These are phyloP conservation scores for Eucommia ulmoides DNA, from an alignment of 257 asterid species.

Conservation along the genomic window DNA sequence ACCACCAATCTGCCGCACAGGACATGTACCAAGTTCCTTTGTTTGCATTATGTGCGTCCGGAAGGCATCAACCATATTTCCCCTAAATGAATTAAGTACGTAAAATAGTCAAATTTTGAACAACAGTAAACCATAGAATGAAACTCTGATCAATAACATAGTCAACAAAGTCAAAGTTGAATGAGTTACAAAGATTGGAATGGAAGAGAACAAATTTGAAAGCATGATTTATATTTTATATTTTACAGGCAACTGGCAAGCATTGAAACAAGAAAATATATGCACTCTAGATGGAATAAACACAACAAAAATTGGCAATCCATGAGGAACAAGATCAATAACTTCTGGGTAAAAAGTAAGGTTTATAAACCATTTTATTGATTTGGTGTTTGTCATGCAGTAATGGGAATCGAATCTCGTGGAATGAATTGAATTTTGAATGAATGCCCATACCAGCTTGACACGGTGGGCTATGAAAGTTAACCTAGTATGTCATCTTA, in stretches of 20 bases:
- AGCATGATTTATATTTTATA: too few relatives aligned
- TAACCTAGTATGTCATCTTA: too few relatives aligned
- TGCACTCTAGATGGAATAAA: not conserved
- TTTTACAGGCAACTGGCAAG: not conserved
- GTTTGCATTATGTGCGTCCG: slow-evolving; percentile 97
- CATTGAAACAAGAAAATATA: not conserved
- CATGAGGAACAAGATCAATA: too few relatives aligned
- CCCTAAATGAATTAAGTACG: slow-evolving; percentile 47
- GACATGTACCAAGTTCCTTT: slow-evolving; percentile 98
- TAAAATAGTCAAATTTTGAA: too few relatives aligned
- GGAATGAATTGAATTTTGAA: too few relatives aligned
- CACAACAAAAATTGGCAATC: too few relatives aligned
- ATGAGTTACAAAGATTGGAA: not conserved
- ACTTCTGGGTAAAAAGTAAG: too few relatives aligned
- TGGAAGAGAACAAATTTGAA: not conserved
- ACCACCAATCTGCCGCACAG: slow-evolving; percentile 98
- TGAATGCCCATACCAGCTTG: too few relatives aligned
- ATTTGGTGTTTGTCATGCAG: too few relatives aligned
- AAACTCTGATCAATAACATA: not conserved
- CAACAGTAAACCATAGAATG: not conserved
- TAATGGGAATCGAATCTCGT: too few relatives aligned
- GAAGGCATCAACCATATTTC: slow-evolving; percentile 99
- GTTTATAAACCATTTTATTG: too few relatives aligned
- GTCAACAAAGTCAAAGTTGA: not conserved
- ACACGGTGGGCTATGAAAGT: too few relatives aligned